A percentile compares a stretch with the other conserved stretches of the same genome.
These are phyloP conservation scores for Fusarium subglutinans DNA, from an alignment of 2,329 filamentous ascomycete species.

Conservation along the genomic window DNA sequence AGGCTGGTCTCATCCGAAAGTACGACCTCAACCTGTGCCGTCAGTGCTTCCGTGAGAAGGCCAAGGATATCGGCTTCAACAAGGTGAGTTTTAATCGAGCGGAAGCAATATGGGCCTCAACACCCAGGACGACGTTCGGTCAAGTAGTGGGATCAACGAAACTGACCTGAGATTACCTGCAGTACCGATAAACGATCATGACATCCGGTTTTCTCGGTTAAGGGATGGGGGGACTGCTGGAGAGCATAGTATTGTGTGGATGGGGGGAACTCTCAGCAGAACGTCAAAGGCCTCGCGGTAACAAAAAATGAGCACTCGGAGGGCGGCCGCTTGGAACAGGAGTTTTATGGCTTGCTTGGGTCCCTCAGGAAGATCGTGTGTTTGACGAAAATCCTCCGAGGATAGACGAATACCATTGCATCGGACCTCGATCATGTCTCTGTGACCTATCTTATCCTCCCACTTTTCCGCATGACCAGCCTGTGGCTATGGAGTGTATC, in stretches of 20 bases:
- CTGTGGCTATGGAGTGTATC: constrained; percentile 22
- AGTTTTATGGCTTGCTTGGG: constrained; percentile 58
- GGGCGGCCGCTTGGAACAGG: constrained; percentile 57
- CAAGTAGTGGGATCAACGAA: background rate
- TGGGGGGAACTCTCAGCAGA: constrained; percentile 39
- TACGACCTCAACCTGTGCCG: constrained; percentile 93
- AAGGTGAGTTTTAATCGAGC: constrained; percentile 61
- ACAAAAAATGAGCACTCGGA: constrained; percentile 50
- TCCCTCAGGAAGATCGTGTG: constrained; percentile 53
- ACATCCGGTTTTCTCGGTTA: constrained; percentile 42
- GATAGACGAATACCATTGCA: constrained; percentile 57
- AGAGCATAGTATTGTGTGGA: constrained; percentile 33
- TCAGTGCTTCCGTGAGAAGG: constrained; percentile 82
- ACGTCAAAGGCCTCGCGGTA: constrained; percentile 48
- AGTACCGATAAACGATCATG: constrained; percentile 52
- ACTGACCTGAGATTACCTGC: constrained; percentile 28
- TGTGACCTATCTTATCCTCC: constrained; percentile 23
- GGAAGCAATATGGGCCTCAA: background rate
- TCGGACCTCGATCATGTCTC: constrained; percentile 45
- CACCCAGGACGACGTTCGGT: background rate
- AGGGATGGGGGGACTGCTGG: constrained; percentile 29
- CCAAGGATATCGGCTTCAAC: constrained; percentile 76
- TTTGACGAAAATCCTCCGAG: constrained; percentile 54
- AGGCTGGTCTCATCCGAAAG: constrained; percentile 99
- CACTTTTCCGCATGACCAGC: constrained; percentile 15